phyloP scores from a whole-genome alignment of 306 rosid species.

The Citrullus mucosospermus region DNA sequence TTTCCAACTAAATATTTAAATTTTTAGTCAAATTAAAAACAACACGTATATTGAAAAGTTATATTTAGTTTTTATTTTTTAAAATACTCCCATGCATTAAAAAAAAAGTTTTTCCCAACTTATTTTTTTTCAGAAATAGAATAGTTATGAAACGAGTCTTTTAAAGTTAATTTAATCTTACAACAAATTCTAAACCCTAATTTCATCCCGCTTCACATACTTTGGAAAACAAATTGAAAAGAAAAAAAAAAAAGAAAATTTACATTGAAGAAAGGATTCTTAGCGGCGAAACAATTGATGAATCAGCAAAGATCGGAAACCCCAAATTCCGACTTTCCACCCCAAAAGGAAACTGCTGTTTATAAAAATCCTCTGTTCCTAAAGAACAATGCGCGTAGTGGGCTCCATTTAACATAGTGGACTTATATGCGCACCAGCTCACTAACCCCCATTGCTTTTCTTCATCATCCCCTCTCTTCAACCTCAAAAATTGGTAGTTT shows the following conservation, averaged over 20 bases:
- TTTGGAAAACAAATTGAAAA: not conserved
- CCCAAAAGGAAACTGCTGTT: not conserved
- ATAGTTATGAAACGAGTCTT: no score
- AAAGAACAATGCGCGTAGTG: not conserved
- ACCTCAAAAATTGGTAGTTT: not conserved
- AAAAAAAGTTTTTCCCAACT: no score
- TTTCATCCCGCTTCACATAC: not conserved
- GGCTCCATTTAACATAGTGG: slow-evolving; percentile 1
- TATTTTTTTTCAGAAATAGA: no score
- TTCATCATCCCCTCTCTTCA: not conserved
- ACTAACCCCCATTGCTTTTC: not conserved
- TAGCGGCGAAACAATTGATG: not conserved
- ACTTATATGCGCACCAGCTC: slow-evolving; percentile 72
- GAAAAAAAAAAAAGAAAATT: no score
- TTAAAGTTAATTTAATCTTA: no score
- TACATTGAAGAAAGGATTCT: not conserved
- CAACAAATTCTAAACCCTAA: not conserved
- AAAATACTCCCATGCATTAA: no score
- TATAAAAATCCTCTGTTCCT: not conserved
- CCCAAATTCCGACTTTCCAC: not conserved
- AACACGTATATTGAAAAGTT: no score
- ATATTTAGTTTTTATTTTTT: no score
- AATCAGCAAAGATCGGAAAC: not conserved
- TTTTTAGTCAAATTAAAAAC: no score
- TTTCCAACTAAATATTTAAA: no score